Base-by-base conservation (phyloP, 2,329 filamentous ascomycete species). In the Bipolaris gigantea region DNA sequence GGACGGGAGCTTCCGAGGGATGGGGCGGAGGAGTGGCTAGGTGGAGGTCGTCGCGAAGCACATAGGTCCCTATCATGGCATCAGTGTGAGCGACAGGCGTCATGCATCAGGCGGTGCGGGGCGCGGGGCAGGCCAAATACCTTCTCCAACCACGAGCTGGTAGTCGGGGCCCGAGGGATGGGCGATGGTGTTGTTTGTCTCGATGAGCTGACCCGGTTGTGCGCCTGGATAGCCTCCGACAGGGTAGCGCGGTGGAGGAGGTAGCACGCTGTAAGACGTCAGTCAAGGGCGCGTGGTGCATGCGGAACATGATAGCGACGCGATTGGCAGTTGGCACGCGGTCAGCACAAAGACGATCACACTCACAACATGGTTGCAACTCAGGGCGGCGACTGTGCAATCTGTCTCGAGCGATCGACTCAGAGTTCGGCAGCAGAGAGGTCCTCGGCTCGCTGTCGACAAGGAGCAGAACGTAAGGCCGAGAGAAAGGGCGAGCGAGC, bases 11-110 rank as follows among this genome's bases (percentile, higher is more conserved):
- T 79, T 99, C 94, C 57, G 92, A 96, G 19, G 94, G 94, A 76
- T 99, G 94, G 13, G 92, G 92, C 59, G 93, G 93, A 52, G 94
- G 94, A 32, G 92, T 97, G 40, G 94, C 93, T 53, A 99, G 87
- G 63, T 92, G 89, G 25, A 99, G 80, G 73, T 96, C 90, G 76
- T 99, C 93, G 73, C 92, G 89, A 39, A 97, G 84, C 19, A 89
- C 83, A 70, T 99, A 99, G 57, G 90, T 93, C 68, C 92, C 91
- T 94, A 60, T 41, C 54, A 66, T 65, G 32, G 53, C 56, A 58
- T 59, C 56, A 55, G 48, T 16, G 57, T 67, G 34, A 67, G 56
- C 54, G 53, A n/a, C 13, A 27, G 35, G 40, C 16, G 36, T 32
- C 27, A 30, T 54, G 23, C 46, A 32, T 33, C 4, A 45, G 41